phyloP scores from a whole-genome alignment of 192 early-diverging fungal species.

The Backusella tuberculispora region DNA sequence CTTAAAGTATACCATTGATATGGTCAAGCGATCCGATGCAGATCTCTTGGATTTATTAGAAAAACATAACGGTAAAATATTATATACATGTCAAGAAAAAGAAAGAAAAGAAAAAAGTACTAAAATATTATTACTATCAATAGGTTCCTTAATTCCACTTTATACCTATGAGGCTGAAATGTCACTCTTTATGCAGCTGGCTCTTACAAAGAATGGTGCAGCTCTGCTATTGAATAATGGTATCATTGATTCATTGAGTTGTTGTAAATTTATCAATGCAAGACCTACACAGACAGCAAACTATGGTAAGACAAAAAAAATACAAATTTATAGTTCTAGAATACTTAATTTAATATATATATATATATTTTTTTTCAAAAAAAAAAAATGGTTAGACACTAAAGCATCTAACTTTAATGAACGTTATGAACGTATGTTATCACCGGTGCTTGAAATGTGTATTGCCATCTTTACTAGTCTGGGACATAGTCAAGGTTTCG shows the following conservation, averaged over 20 bases:
- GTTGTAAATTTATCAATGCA: conserved; percentile 73
- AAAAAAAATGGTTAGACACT: neutral
- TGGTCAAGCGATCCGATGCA: conserved; percentile 64
- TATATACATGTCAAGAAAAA: neutral
- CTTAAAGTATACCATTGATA: conserved; percentile 58
- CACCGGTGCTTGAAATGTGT: conserved; percentile 2
- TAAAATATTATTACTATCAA: neutral
- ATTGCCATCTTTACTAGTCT: neutral
- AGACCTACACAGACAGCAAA: conserved; percentile 49
- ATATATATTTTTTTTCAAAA: neutral
- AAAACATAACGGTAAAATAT: conserved; percentile 43
- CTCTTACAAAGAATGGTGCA: conserved; percentile 73
- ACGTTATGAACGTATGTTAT: conserved; percentile 10
- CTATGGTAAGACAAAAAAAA: neutral
- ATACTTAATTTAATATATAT: neutral
- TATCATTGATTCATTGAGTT: conserved; percentile 74
- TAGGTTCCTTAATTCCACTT: conserved; percentile 56
- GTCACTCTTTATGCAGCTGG: conserved; percentile 79
- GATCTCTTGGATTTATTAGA: conserved; percentile 55
- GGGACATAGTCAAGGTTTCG: neutral
- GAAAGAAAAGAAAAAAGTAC: neutral
- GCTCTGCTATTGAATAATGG: conserved; percentile 79
- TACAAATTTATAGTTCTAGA: too few species aligned
- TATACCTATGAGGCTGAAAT: conserved; percentile 86
- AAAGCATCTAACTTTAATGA: neutral